phyloP scores from a whole-genome alignment of 805 yeast species.

The Zygosaccharomyces siamensis region DNA sequence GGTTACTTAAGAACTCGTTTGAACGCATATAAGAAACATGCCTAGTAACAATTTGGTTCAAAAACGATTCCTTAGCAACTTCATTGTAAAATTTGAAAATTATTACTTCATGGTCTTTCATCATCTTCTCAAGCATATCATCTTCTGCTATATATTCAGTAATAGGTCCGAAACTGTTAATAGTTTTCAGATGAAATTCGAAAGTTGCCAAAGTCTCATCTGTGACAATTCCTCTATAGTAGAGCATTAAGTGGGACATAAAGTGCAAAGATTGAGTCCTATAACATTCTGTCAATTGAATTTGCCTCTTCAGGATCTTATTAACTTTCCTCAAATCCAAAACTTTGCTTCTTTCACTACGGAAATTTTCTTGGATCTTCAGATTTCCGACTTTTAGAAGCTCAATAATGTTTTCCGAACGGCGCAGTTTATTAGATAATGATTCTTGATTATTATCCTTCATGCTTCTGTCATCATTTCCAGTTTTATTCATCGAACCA shows the following conservation, averaged over 20 bases:
- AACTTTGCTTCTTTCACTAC: slow-evolving; percentile 26
- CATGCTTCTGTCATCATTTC: slow-evolving; percentile 8
- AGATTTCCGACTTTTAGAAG: slow-evolving; percentile 16
- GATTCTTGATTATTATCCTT: slow-evolving; percentile 9
- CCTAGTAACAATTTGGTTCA: slow-evolving; percentile 24
- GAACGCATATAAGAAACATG: slow-evolving; percentile 23
- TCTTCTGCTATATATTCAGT: slow-evolving; percentile 1
- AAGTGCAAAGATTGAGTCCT: slow-evolving; percentile 26
- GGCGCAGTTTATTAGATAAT: slow-evolving; percentile 9
- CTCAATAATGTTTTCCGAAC: slow-evolving; percentile 13
- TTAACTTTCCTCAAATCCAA: slow-evolving; percentile 22
- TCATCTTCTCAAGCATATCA: slow-evolving; percentile 4
- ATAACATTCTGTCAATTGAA: slow-evolving; percentile 21
- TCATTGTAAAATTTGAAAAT: slow-evolving; percentile 18
- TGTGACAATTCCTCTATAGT: slow-evolving; percentile 21
- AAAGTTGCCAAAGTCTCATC: slow-evolving; percentile 18
- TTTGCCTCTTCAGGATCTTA: slow-evolving; percentile 13
- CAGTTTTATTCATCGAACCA: slow-evolving; percentile 9
- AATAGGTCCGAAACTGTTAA: slow-evolving; percentile 9
- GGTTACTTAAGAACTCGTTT: slow-evolving; percentile 23
- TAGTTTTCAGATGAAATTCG: slow-evolving; percentile 16
- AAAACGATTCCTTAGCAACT: slow-evolving; percentile 19
- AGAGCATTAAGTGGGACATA: slow-evolving; percentile 28
- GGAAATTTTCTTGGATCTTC: slow-evolving; percentile 20
- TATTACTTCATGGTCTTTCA: slow-evolving; percentile 10